Evolutionary conservation across 345 rosid genomes (phyloP).

Genomic region (Lumnitzera racemosa): DNA sequence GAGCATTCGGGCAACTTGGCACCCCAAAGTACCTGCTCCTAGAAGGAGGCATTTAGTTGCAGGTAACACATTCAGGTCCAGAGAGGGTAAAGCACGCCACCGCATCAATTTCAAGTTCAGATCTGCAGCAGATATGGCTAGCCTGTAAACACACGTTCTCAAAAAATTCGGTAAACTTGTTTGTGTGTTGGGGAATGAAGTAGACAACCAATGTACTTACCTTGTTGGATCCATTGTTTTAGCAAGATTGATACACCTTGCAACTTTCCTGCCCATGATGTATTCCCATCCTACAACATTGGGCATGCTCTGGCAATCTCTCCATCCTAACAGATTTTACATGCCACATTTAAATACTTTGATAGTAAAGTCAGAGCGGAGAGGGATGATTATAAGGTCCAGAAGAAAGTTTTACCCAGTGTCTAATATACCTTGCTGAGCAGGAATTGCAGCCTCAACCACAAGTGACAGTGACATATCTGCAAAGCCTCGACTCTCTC

Average conservation of each 20-base stretch:
- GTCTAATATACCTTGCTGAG: slow-evolving; percentile 54
- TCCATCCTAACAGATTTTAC: slow-evolving; percentile 34
- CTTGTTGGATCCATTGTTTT: slow-evolving; percentile 89
- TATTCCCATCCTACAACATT: slow-evolving; percentile 91
- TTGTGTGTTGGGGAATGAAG: background rate
- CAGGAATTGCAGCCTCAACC: slow-evolving; percentile 58
- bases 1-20: slow-evolving; percentile 95
- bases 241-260: slow-evolving; percentile 73
- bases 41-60: slow-evolving; percentile 88
- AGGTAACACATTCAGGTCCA: slow-evolving; percentile 55
- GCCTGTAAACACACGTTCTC: slow-evolving; percentile 30
- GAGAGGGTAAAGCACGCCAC: slow-evolving; percentile 95
- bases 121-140: slow-evolving; percentile 88
- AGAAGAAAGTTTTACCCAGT: slow-evolving; percentile 22
- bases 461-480: slow-evolving; percentile 76
- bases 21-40: slow-evolving; percentile 96
- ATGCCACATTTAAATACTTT: background rate
- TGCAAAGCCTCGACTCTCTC: slow-evolving; percentile 87
- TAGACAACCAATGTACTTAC: slow-evolving; percentile 12
- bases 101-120: slow-evolving; percentile 93
- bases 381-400: slow-evolving; percentile 6
- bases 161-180: slow-evolving; percentile 10
- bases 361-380: background rate
- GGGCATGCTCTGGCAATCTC: slow-evolving; percentile 37
- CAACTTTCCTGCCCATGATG: slow-evolving; percentile 46